Evolutionary conservation across 2,329 filamentous ascomycete species (phyloP), one percentile per base, ranked within the genome.

Genomic region (Tolypocladium endophyticum): DNA sequence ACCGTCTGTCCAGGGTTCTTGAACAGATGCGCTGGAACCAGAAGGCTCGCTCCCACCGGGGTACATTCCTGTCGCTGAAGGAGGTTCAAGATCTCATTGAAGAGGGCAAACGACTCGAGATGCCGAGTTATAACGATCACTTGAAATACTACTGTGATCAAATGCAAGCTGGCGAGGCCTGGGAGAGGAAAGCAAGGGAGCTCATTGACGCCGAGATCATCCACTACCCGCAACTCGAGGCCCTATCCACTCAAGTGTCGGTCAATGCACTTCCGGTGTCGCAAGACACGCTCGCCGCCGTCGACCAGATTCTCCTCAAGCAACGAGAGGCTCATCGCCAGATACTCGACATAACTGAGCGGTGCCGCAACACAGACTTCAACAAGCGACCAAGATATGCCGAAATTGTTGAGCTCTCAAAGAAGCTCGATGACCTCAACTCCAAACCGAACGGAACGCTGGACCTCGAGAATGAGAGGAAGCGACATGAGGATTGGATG

Each of bases 401-500:
- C 41, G 93, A 97, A 67, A 91, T 97, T n/a, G 85, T 89, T 3
- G 90, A 95, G 53, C 87, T 97, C 12, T 90, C 94, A 78, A 90
- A 92, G 68, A 88, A 88, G 62, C 77, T 99, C 16, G 89, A 91
- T 60, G 90, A 94, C 58, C 81, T 97, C 12, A 96, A 96, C 67
- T 96, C 91, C 63, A 97, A 97, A 70, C 94, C 94, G 0, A 84
- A 84, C 47, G 94, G 94, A 2, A 96, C 93, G 0, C 82, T 95
- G 39, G 94, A 99, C 68, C 82, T 99, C 5, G 94, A 99, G 70
- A 92, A 91, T 64, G 92, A 97, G 72, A 89, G 94, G 64, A 96
- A 94, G 70, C 86, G 90, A 9, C 94, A 97, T 65, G 94, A 99
- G 71, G 94, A 99, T 72, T 99, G 94, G 94, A 99, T 99, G 93